A percentile compares a stretch with the other conserved stretches of the same genome.
Conservation (phyloP, 768 basidiomycete genomes). For the Tulasnella sp. region DNA sequence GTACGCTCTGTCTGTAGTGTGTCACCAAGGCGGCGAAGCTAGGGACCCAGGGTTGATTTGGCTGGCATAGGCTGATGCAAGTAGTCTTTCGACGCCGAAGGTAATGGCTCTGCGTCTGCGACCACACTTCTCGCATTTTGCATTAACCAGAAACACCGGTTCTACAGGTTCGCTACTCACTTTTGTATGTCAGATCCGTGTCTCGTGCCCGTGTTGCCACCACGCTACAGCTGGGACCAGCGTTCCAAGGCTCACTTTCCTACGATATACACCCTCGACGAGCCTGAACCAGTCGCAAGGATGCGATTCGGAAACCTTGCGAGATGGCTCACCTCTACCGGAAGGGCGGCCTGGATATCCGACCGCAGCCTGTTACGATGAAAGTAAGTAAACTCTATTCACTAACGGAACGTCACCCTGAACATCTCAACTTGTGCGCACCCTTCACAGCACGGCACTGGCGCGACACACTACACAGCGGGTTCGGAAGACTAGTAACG, state of each 20-base stretch:
- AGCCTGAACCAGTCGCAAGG: background rate
- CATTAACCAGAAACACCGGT: background rate
- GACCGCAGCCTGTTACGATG: background rate
- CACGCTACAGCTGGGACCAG: background rate
- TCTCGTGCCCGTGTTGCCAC: background rate
- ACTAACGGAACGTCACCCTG: background rate
- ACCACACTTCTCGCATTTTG: background rate
- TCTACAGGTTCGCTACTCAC: background rate
- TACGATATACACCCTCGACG: constrained; percentile 11
- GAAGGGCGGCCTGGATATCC: background rate
- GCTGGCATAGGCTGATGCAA: background rate
- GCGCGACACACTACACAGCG: background rate
- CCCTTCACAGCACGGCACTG: constrained; percentile 7
- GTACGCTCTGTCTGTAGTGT: background rate
- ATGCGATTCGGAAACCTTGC: background rate
- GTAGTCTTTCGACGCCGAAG: background rate
- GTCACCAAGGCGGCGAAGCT: background rate
- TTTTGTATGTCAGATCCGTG: constrained; percentile 2
- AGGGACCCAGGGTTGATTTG: background rate
- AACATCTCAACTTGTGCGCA: too few species aligned
- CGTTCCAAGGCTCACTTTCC: background rate
- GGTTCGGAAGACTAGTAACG: constrained; percentile 17
- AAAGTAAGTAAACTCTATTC: background rate
- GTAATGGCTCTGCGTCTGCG: background rate
- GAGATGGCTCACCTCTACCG: constrained; percentile 11